These are phyloP conservation scores for Ceratobasidium sp. DNA, from an alignment of 1,284 basidiomycete genomes.

Conservation along the genomic window DNA sequence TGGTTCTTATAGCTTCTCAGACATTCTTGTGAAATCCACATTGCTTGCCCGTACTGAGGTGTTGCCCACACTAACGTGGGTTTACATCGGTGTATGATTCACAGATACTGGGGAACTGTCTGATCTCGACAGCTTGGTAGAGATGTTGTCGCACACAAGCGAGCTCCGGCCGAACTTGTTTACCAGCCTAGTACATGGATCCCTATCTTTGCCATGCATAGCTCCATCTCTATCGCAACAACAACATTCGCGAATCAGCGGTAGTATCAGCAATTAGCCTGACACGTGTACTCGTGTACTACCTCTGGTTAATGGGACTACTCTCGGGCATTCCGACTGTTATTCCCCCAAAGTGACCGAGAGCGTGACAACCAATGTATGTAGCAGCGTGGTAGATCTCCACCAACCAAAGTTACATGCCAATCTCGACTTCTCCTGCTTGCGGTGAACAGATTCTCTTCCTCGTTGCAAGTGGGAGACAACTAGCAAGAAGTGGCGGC, in stretches of 20 bases:
- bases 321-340: neutral
- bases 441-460: slow-evolving; percentile 1
- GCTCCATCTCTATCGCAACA: slow-evolving; percentile 13
- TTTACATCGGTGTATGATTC: neutral
- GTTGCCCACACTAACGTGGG: neutral
- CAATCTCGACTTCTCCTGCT: neutral
- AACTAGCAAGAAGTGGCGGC: neutral
- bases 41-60: neutral
- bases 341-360: neutral
- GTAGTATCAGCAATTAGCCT: neutral
- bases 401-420: neutral
- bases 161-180: slow-evolving; percentile 15
- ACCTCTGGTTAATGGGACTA: neutral
- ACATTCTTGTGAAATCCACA: no score
- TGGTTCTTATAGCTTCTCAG: neutral
- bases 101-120: neutral
- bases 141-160: slow-evolving; percentile 12
- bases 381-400: neutral
- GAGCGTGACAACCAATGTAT: neutral
- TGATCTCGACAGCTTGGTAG: slow-evolving; percentile 4
- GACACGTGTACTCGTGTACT: neutral
- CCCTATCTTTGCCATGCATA: neutral
- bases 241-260: neutral
- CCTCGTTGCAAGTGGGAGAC: slow-evolving; percentile 7
- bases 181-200: neutral